Percentiles rank a stretch among this genome's conserved stretches.
Evolutionary conservation across 2,329 filamentous ascomycete species (phyloP).

Genomic region (Leptographium lundbergii): DNA sequence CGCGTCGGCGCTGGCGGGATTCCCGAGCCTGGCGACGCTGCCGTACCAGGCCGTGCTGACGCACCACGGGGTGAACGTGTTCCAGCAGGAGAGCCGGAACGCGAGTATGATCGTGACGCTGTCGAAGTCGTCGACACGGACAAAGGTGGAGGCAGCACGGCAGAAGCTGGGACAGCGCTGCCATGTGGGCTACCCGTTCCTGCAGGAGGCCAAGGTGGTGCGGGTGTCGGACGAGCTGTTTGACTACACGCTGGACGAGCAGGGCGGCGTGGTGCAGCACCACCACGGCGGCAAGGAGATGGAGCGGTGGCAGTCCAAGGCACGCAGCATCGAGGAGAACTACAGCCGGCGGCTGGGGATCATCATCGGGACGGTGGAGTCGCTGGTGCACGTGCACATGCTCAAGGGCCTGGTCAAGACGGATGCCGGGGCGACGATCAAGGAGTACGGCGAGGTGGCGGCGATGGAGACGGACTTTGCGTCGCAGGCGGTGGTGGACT

Average conservation of each 20-base stretch:
- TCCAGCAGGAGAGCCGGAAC: constrained; percentile 90
- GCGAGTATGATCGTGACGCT: constrained; percentile 92
- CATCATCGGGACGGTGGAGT: constrained; percentile 75
- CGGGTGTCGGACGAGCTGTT: constrained; percentile 90
- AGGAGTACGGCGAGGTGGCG: constrained; percentile 79
- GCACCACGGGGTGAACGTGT: constrained; percentile 86
- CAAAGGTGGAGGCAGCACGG: constrained; percentile 61
- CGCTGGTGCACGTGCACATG: constrained; percentile 84
- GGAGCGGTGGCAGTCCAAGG: constrained; percentile 72
- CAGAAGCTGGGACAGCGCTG: constrained; percentile 72
- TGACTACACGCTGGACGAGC: constrained; percentile 62
- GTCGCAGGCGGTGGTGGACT: constrained; percentile 80
- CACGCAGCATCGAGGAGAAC: constrained; percentile 67
- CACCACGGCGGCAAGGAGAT: constrained; percentile 68
- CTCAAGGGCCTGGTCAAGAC: constrained; percentile 84
- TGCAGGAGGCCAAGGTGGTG: constrained; percentile 84
- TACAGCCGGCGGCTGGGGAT: constrained; percentile 90
- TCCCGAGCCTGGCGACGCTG: constrained; percentile 78
- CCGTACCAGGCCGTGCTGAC: constrained; percentile 71
- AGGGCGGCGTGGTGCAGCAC: constrained; percentile 47
- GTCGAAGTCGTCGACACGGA: constrained; percentile 57
- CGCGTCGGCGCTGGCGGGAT: constrained; percentile 74
- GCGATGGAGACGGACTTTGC: constrained; percentile 84
- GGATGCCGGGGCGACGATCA: constrained; percentile 79
- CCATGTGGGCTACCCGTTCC: constrained; percentile 86